phyloP scores from a whole-genome alignment of 768 basidiomycete genomes.

The Glaciozyma martinii region DNA sequence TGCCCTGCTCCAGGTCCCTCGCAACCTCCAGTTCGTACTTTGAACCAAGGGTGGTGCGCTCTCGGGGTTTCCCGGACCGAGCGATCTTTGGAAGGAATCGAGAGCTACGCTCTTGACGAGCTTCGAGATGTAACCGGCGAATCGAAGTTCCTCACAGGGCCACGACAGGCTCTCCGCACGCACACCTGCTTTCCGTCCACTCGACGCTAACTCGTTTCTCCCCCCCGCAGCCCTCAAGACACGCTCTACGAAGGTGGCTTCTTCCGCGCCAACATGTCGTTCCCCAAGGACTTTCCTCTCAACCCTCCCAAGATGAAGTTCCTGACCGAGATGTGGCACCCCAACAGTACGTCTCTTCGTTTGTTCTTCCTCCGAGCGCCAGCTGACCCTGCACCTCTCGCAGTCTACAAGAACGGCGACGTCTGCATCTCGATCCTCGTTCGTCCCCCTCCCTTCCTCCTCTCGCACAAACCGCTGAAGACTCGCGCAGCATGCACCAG shows the following conservation, averaged over 20 bases:
- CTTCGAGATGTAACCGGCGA: too few relatives aligned
- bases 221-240: conserved; percentile 64
- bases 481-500: conserved; percentile 63
- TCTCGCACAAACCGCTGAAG: background rate
- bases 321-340: conserved; percentile 46
- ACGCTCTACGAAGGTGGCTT: conserved; percentile 96
- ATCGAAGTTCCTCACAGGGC: too few relatives aligned
- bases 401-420: conserved; percentile 43
- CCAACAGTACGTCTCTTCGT: conserved; percentile 38
- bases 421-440: conserved; percentile 46
- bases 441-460: conserved; percentile 4
- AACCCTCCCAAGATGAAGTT: conserved; percentile 80
- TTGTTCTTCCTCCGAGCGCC: background rate
- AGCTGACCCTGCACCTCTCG: background rate
- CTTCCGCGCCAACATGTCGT: conserved; percentile 79
- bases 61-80: too few relatives aligned
- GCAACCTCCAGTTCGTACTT: too few relatives aligned
- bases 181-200: background rate
- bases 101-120: too few relatives aligned
- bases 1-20: too few relatives aligned
- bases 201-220: background rate
- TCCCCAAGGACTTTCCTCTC: conserved; percentile 79
- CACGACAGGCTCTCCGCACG: background rate
- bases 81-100: too few relatives aligned
- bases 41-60: too few relatives aligned